Evolutionary conservation across 805 yeast species (phyloP).

Genomic region (Teunomyces gatunensis): DNA sequence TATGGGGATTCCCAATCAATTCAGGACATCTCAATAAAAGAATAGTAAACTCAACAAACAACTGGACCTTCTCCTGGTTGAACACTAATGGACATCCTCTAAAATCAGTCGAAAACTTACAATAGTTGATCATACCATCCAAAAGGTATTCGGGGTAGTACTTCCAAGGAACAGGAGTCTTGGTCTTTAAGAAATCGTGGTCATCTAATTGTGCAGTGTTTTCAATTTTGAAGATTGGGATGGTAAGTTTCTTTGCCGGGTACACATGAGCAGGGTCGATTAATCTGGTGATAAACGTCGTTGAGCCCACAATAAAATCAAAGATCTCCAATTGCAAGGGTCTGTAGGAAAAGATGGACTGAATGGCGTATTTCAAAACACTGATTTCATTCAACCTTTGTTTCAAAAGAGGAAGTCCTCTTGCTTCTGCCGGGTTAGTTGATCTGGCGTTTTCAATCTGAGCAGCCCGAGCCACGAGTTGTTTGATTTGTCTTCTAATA

Average conservation of each 20-base stretch:
- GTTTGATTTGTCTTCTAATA: constrained; percentile 47
- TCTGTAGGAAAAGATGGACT: constrained; percentile 58
- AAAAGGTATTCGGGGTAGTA: constrained; percentile 82
- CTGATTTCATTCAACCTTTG: constrained; percentile 32
- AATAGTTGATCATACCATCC: constrained; percentile 76
- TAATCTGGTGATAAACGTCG: constrained; percentile 65
- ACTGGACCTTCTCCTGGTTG: constrained; percentile 49
- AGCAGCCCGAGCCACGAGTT: constrained; percentile 48
- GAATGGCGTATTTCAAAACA: constrained; percentile 55
- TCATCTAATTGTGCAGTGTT: constrained; percentile 71
- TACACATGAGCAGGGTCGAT: constrained; percentile 70
- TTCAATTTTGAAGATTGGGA: constrained; percentile 56
- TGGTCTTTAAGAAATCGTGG: constrained; percentile 62
- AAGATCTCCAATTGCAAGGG: constrained; percentile 62
- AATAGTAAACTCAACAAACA: constrained; percentile 69
- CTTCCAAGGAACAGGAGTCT: constrained; percentile 74
- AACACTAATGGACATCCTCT: constrained; percentile 55
- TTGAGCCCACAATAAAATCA: constrained; percentile 75
- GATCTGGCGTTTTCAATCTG: constrained; percentile 37
- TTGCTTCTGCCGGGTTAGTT: constrained; percentile 25
- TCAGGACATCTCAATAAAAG: constrained; percentile 81
- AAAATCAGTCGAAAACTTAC: constrained; percentile 58
- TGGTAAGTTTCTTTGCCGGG: constrained; percentile 49
- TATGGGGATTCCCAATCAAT: constrained; percentile 85
- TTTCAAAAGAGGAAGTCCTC: constrained; percentile 50